Evolutionary conservation across 2,329 filamentous ascomycete species (phyloP), one percentile per base, ranked within the genome.

Genomic region (Coniochaeta sp.): DNA sequence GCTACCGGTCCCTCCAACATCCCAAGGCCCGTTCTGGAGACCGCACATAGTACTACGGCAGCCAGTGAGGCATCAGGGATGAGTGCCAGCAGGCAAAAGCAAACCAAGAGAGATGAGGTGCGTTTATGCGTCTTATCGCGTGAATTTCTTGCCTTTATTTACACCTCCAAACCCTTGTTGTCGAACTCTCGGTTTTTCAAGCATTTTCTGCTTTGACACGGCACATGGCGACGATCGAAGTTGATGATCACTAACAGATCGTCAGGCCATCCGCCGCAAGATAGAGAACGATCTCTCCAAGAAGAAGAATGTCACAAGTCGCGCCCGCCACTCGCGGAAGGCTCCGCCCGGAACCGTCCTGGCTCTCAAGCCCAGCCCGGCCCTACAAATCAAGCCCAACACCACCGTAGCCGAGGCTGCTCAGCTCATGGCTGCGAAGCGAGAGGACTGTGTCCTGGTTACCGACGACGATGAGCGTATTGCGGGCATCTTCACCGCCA

Each of bases 41-140:
- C 47, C 55, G 64, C 74, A 62, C 78, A 81, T 61, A 71, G 69
- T 62, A 64, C 69, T 43, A 77, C 81, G 66, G 80, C 65, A 85
- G 79, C 76, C 26, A 57, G 54, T 24, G 89, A 89, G 67, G 77
- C 73, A 62, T 76, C 72, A 65, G 90, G 91, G 44, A 84, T 97
- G 78, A 97, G 91, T 77, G 90, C 92, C 68, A 98, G 93, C 76
- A 87, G 95, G 71, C 90, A 95, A 76, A 97, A 97, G 79, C 93
- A 97, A 82, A 89, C 88, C 67, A 98, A 98, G 80, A 88, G 93
- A 76, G 95, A 99, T 88, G 95, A 99, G 89, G 95, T 99, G 81
- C 70, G 85, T 79, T 33, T 31, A 6, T 31, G n/a, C 22, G 4
- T 50, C 33, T 43, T 52, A 52, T 52, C 47, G 47, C 47, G 47